Percentiles rank a stretch among this genome's conserved stretches.
Conservation (phyloP, 768 basidiomycete genomes). For the Naganishia kalamii region DNA sequence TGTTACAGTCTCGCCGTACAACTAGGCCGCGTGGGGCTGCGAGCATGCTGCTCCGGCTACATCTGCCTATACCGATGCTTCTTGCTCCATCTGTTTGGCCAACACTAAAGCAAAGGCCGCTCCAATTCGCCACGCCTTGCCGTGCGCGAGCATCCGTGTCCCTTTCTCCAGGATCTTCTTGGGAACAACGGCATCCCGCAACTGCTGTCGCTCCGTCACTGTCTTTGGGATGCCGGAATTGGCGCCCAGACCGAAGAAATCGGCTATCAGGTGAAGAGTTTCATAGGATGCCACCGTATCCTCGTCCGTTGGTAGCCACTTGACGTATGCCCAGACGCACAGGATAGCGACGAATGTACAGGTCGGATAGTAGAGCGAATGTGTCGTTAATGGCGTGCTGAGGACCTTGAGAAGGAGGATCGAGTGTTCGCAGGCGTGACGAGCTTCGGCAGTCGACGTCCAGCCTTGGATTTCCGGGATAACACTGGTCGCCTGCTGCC, state of each 20-base stretch:
- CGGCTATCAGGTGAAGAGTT: not conserved
- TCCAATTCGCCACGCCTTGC: constrained; percentile 19
- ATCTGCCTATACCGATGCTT: not conserved
- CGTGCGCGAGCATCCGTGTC: constrained; percentile 14
- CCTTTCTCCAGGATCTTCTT: constrained; percentile 19
- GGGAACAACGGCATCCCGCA: constrained; percentile 1
- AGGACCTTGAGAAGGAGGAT: constrained; percentile 11
- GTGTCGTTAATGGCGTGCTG: constrained; percentile 9
- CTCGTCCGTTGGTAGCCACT: constrained; percentile 14
- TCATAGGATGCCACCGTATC: constrained; percentile 11
- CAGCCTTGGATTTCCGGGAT: constrained; percentile 14
- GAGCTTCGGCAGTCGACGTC: constrained; percentile 14
- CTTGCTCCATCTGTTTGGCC: constrained; percentile 16
- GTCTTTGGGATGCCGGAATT: not conserved
- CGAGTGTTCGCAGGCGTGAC: constrained; percentile 18
- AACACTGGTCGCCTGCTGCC: constrained; percentile 14
- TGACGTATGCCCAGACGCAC: constrained; percentile 21
- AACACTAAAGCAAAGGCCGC: constrained; percentile 19
- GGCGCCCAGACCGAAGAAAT: constrained; percentile 1
- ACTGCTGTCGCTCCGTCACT: not conserved
- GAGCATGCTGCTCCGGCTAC: no score
- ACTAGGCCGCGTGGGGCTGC: no score
- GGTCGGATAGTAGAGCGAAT: constrained; percentile 17
- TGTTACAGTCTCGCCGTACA: no score
- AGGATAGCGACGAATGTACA: constrained; percentile 18